phyloP scores from a whole-genome alignment of 2,329 filamentous ascomycete species.

The Trichoderma sp. region DNA sequence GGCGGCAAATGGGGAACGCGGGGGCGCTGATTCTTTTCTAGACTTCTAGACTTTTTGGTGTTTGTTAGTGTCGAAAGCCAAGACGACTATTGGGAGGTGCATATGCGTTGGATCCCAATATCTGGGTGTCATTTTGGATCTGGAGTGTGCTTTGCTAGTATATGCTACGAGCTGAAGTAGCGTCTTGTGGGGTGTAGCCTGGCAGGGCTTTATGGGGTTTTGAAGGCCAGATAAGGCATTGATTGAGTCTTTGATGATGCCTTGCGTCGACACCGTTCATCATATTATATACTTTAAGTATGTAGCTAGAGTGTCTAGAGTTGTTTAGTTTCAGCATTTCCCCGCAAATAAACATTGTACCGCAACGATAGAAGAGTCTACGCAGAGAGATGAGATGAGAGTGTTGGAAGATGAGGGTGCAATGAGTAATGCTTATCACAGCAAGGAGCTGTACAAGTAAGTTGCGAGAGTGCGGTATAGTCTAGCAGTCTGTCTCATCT shows the following conservation, averaged over 20 bases:
- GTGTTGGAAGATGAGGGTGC: neutral
- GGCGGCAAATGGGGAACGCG: neutral
- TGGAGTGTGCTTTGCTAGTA: neutral
- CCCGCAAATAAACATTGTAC: neutral
- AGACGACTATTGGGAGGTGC: neutral
- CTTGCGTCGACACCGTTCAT: neutral
- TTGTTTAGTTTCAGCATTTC: constrained; percentile 3
- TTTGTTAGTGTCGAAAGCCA: neutral
- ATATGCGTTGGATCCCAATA: neutral
- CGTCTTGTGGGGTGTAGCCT: neutral
- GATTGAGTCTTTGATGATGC: neutral
- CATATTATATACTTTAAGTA: constrained; percentile 3
- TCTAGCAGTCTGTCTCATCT: neutral
- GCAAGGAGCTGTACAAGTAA: neutral
- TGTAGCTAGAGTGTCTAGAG: neutral
- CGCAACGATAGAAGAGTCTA: neutral
- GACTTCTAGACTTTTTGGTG: neutral
- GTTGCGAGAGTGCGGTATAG: neutral
- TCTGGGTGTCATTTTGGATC: neutral
- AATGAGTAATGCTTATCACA: neutral
- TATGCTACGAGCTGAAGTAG: neutral
- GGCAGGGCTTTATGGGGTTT: neutral
- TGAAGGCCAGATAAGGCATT: neutral
- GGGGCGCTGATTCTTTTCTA: neutral
- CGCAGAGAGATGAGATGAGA: neutral